These are phyloP conservation scores for Solanum etuberosum DNA, from an alignment of 257 asterid species.

Conservation along the genomic window DNA sequence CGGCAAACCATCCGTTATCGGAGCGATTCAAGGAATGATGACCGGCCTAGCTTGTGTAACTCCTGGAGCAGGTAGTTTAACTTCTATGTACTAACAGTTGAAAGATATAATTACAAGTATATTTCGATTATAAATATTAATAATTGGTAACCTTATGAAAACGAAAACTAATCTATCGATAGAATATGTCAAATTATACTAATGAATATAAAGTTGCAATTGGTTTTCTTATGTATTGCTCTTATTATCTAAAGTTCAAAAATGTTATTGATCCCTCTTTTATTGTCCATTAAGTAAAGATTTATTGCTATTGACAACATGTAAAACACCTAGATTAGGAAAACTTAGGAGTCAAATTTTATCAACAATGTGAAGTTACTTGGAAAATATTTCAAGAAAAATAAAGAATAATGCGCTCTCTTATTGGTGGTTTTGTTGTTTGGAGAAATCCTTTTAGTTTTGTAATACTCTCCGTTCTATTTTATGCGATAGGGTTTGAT, in stretches of 20 bases:
- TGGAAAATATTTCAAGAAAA: neutral
- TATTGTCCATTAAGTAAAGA: neutral
- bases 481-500: too few relatives aligned
- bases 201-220: neutral
- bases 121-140: too few relatives aligned
- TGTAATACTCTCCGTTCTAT: too few relatives aligned
- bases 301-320: neutral
- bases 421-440: neutral
- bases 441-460: too few relatives aligned
- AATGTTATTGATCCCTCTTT: neutral
- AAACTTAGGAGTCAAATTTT: neutral
- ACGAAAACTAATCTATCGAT: neutral
- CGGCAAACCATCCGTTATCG: constrained; percentile 86
- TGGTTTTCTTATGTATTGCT: neutral
- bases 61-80: constrained; percentile 74
- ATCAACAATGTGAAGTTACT: neutral
- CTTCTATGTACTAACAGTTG: neutral
- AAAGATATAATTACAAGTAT: neutral
- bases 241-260: neutral
- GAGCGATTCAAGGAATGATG: constrained; percentile 91
- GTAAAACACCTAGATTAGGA: neutral
- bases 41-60: constrained; percentile 91
- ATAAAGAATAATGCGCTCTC: neutral
- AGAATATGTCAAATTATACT: neutral
- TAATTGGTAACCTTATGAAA: neutral